Evolutionary conservation across 2,329 filamentous ascomycete species (phyloP).

Genomic region (Colletotrichum sp.): DNA sequence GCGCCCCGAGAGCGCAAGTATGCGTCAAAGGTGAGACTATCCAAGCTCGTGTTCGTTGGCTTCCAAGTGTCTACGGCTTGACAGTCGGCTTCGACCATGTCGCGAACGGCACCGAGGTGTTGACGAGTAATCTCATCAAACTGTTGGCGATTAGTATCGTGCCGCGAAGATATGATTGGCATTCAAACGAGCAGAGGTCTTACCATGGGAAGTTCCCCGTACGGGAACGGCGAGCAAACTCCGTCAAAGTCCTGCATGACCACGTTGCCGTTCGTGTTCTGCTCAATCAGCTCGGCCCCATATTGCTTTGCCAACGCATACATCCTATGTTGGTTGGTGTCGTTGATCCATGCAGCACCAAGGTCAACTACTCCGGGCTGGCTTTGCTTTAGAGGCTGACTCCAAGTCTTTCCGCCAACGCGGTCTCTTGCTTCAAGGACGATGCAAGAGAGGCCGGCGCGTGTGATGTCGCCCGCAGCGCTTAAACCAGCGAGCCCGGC

Average conservation of each 20-base stretch:
- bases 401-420: constrained; percentile 58
- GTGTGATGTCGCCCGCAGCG: constrained; percentile 38
- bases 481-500: constrained; percentile 45
- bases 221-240: constrained; percentile 19
- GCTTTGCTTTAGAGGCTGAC: constrained; percentile 28
- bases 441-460: constrained; percentile 40
- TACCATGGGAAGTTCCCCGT: constrained; percentile 24
- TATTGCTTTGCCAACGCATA: constrained; percentile 44
- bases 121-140: not conserved
- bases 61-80: constrained; percentile 27
- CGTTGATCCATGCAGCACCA: constrained; percentile 66
- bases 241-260: constrained; percentile 46
- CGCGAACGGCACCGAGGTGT: constrained; percentile 22
- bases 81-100: constrained; percentile 32
- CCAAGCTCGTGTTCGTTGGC: constrained; percentile 25
- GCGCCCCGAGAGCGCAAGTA: constrained; percentile 29
- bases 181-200: not conserved
- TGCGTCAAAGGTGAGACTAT: constrained; percentile 32
- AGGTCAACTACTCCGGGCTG: constrained; percentile 48
- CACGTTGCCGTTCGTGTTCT: constrained; percentile 50
- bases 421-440: constrained; percentile 55
- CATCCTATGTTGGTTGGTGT: constrained; percentile 54
- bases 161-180: not conserved
- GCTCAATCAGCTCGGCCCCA: constrained; percentile 48
- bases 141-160: not conserved